These are phyloP conservation scores for Podaxis mareebaensis DNA, from an alignment of 768 basidiomycete genomes.

Conservation along the genomic window DNA sequence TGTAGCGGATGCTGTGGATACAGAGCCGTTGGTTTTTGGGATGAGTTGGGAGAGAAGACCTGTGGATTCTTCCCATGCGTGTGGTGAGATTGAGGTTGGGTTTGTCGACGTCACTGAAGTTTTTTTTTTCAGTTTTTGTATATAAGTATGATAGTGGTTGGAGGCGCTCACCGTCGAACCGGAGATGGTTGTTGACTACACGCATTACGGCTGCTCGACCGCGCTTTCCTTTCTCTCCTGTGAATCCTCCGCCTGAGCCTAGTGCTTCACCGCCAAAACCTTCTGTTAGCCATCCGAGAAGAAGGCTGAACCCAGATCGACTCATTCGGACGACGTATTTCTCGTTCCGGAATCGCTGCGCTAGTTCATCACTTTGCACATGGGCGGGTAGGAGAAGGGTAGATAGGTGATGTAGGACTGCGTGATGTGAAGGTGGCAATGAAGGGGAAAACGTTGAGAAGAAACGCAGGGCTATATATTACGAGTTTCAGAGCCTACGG, in stretches of 20 bases:
- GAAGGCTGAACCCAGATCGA: slow-evolving; percentile 85
- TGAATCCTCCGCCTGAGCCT: slow-evolving; percentile 77
- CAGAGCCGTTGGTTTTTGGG: slow-evolving; percentile 52
- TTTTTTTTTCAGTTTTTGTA: slow-evolving; percentile 18
- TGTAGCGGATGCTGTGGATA: slow-evolving; percentile 31
- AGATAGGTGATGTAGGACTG: slow-evolving; percentile 74
- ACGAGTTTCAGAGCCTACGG: slow-evolving; percentile 15
- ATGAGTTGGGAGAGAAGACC: slow-evolving; percentile 80
- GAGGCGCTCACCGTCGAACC: slow-evolving; percentile 73
- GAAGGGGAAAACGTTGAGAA: slow-evolving; percentile 69
- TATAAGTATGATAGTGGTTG: slow-evolving; percentile 10
- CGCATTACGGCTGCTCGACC: slow-evolving; percentile 90
- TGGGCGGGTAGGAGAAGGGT: slow-evolving; percentile 82
- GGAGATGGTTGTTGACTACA: slow-evolving; percentile 91
- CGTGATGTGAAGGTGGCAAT: slow-evolving; percentile 63
- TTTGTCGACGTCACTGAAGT: slow-evolving; percentile 68
- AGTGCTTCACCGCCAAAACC: slow-evolving; percentile 84
- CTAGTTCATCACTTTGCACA: slow-evolving; percentile 79
- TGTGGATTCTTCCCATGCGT: slow-evolving; percentile 84
- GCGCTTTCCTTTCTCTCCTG: slow-evolving; percentile 79
- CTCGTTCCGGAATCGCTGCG: slow-evolving; percentile 84
- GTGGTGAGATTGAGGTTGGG: slow-evolving; percentile 59
- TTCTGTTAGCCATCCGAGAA: slow-evolving; percentile 96
- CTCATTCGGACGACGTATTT: slow-evolving; percentile 91
- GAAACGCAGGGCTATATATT: slow-evolving; percentile 66